Base-by-base conservation (phyloP, 345 rosid genomes). In the Hibiscus mutabilis region DNA sequence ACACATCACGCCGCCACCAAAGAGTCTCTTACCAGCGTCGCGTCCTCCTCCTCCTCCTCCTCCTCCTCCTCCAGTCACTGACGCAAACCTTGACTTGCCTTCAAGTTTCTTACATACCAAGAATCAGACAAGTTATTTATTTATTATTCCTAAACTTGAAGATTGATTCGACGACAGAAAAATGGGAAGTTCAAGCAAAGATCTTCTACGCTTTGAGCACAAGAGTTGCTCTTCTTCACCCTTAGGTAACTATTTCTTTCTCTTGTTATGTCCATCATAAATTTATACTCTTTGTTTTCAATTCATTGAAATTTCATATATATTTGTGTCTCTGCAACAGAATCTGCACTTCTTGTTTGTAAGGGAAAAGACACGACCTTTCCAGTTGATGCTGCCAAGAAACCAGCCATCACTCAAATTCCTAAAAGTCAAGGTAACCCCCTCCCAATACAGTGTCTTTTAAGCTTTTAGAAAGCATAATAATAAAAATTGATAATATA, bases 351-450 rank as follows among this genome's bases (percentile, higher is more conserved):
- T 76, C 80, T 79, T 56, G 71, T 88, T 0, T 68, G 82, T 60
- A 52, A 71, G 40, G 62, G 63, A 9, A 80, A 80, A 65, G 73
- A 63, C 13, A 76, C 78, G 0, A 33, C 8, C 0, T 42, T 81
- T 68, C 66, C 71, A 31, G 3, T 51, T 22, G 73, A 61, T 15
- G 61, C 74, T 13, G 68, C 60, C 42, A 60, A 64, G 24, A 86
- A 81, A 73, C 94, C 91, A 4, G 11, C 31, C 14, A 75, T 83
- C 52, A 68, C 62, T 75, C 76, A 81, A 5, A 70, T 79, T 80
- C 83, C 89, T 31, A 79, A 63, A 82, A 92, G 95, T 80, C 90
- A 86, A 79, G 85, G 90, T 86, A 78, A 22, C 14, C 3, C 19
- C 2, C n/a, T 10, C 9, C 19, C 56, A 51, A 5, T n/a, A 51